These are phyloP conservation scores for Clarireedia homoeocarpa DNA, from an alignment of 2,329 filamentous ascomycete genomes.

Conservation along the genomic window DNA sequence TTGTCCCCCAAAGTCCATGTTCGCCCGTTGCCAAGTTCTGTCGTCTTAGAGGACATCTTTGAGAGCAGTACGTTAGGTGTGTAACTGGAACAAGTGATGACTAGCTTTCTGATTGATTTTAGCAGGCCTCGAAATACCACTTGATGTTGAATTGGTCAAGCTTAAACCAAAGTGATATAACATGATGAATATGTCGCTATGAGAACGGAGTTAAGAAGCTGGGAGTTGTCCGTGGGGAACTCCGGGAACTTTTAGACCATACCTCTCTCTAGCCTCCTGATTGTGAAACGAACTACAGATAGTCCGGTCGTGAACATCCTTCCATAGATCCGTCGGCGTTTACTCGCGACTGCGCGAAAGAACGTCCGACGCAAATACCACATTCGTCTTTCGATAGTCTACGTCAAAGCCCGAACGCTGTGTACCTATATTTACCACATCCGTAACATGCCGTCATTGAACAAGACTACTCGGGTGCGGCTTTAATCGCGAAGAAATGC, in stretches of 20 bases:
- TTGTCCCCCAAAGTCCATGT: constrained; percentile 8
- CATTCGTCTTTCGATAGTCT: too few species aligned
- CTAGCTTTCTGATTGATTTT: neutral
- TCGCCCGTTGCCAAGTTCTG: constrained; percentile 2
- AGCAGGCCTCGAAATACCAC: neutral
- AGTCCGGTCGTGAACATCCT: neutral
- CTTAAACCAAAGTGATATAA: too few species aligned
- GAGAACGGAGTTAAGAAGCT: neutral
- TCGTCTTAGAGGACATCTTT: neutral
- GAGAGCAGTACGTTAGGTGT: neutral
- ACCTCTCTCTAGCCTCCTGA: neutral
- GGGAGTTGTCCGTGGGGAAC: neutral
- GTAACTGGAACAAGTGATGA: neutral
- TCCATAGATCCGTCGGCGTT: too few species aligned
- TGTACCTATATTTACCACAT: too few species aligned
- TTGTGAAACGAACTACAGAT: neutral
- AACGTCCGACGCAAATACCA: too few species aligned
- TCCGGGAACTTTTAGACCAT: neutral
- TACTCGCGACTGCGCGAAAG: too few species aligned
- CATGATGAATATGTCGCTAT: neutral
- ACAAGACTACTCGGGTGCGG: too few species aligned
- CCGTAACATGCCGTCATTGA: too few species aligned
- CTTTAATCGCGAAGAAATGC: too few species aligned
- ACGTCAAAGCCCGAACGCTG: too few species aligned
- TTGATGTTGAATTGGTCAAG: neutral